Percentiles rank a stretch among this genome's conserved stretches.
Conservation (phyloP, 192 early-diverging fungal species). For the Borealophlyctis nickersoniae region DNA sequence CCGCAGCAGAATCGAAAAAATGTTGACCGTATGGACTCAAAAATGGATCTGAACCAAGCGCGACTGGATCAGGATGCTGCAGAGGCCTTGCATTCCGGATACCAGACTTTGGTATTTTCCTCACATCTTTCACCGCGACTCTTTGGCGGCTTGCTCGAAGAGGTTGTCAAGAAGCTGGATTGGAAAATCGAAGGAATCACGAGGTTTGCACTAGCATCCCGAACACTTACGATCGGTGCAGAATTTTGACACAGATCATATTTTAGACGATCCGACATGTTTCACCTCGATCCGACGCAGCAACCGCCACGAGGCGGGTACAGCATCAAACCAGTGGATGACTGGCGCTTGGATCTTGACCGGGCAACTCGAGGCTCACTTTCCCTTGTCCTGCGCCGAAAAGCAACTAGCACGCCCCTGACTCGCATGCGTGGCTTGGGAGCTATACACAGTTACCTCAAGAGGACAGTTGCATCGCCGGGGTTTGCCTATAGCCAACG, state of each 20-base stretch:
- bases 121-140: conserved; percentile 9
- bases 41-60: too few relatives aligned
- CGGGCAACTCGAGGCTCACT: background rate
- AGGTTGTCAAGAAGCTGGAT: conserved; percentile 7
- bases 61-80: too few relatives aligned
- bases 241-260: background rate
- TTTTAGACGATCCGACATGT: conserved; percentile 8
- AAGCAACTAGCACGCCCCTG: background rate
- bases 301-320: background rate
- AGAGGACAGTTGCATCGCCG: background rate
- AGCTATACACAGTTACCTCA: background rate
- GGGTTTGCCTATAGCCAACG: background rate
- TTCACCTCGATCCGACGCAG: background rate
- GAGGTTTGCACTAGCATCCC: background rate
- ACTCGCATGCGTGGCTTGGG: background rate
- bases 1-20: too few relatives aligned
- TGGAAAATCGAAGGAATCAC: conserved; percentile 10
- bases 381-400: conserved; percentile 5
- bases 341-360: conserved; percentile 8
- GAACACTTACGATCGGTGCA: background rate
- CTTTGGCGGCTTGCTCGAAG: conserved; percentile 16
- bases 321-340: background rate
- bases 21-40: too few relatives aligned
- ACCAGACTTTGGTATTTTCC: too few relatives aligned
- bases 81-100: too few relatives aligned